These are phyloP conservation scores for Allium cepa DNA, from an alignment of 106 monocot species.

Conservation along the genomic window DNA sequence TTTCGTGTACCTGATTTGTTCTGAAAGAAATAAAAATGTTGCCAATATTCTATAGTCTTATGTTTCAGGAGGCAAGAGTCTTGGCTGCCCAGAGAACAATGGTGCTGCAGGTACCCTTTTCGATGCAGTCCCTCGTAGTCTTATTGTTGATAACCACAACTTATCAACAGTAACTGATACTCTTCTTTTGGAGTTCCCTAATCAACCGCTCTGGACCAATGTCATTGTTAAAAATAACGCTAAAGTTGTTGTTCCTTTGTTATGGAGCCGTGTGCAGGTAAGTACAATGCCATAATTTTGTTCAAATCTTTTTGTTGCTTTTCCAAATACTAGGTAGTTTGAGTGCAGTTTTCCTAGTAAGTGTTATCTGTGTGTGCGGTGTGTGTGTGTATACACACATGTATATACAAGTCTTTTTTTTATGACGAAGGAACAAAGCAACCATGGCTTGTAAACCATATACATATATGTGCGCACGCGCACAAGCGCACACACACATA, in stretches of 20 bases:
- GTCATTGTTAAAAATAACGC: slow-evolving; percentile 86
- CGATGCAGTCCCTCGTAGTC: slow-evolving; percentile 85
- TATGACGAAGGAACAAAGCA: no score
- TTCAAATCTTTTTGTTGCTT: no score
- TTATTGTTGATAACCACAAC: slow-evolving; percentile 81
- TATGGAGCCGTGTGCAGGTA: slow-evolving; percentile 98
- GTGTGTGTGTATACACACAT: no score
- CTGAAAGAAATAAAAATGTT: no score
- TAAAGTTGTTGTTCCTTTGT: slow-evolving; percentile 89
- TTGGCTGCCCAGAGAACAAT: slow-evolving; percentile 74
- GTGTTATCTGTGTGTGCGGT: no score
- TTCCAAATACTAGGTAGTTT: no score
- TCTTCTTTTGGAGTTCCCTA: slow-evolving; percentile 88
- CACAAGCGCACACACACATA: no score
- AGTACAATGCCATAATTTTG: neutral
- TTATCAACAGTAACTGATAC: slow-evolving; percentile 89
- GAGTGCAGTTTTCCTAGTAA: no score
- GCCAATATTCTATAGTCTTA: neutral
- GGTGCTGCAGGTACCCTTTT: slow-evolving; percentile 99
- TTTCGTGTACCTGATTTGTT: no score
- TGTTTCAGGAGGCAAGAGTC: slow-evolving; percentile 74
- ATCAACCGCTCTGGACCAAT: slow-evolving; percentile 96
- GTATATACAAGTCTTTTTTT: no score
- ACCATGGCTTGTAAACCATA: no score
- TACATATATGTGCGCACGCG: no score